Evolutionary conservation across 1,284 basidiomycete species (phyloP), one percentile per base, ranked within the genome.

Genomic region (Rhodotorula sp.): DNA sequence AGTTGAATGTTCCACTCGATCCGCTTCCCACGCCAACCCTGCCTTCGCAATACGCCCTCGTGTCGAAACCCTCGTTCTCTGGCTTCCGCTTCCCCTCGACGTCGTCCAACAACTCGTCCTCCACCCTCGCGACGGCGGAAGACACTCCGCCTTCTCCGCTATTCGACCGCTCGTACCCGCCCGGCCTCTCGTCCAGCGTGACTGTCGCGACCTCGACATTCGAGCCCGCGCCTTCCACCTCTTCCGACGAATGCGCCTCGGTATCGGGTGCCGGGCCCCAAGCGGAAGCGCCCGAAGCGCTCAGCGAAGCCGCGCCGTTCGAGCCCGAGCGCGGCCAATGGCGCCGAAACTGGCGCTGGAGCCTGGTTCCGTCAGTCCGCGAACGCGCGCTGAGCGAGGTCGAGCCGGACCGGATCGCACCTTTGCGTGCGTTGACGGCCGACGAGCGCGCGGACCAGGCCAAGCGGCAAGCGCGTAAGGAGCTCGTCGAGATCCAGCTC

Each of bases 201-300:
- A 56, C 59, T 17, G 45, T 46, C 50, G 59, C 59, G 34, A 64
- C 54, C 14, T 67, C 55, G 13, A 46, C 55, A 1, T 62, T 52
- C 25, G 60, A 58, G 8, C 19, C 34, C 14, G 46, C 46, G 19
- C 21, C 21, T 3, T 42, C 60, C 21, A 16, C 12, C 9, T 14
- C 55, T 16, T 56, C 55, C n/a, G 52, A 54, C n/a, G 52, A 25
- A 7, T 54, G 34, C 34, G 34, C 34, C 34, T 34, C 34, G 34
- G 34, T 34, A 34, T 34, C 34, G 34, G 34, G 34, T 34, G 34
- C 34, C 3, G 34, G 2, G 34, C 34, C 34, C 8, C 48, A 49
- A 19, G 48, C 16, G 1, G 16, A 21, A 16, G 7, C 48, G 17
- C 7, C 48, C 19, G 16, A 16, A 16, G 9, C 8, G 52, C 41